phyloP scores from a whole-genome alignment of 2,329 filamentous ascomycete species.

The Simplicillium aogashimaense region DNA sequence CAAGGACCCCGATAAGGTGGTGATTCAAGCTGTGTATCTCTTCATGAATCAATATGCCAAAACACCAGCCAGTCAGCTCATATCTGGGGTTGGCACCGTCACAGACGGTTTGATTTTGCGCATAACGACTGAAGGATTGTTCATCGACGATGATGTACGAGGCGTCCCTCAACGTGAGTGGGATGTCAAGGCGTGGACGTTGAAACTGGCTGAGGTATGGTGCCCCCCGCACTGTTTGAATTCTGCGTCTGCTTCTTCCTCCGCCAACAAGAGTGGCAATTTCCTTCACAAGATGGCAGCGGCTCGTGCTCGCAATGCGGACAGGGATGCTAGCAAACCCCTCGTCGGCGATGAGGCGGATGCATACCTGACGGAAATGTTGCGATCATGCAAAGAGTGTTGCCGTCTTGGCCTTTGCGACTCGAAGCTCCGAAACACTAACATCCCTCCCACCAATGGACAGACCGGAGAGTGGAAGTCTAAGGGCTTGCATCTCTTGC shows the following conservation, averaged over 20 bases:
- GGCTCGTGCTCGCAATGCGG: constrained; percentile 33
- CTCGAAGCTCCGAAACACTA: constrained; percentile 31
- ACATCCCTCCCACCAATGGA: constrained; percentile 25
- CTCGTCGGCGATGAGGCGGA: constrained; percentile 58
- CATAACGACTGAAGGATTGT: constrained; percentile 88
- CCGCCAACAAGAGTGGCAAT: constrained; percentile 29
- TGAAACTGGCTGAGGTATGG: constrained; percentile 87
- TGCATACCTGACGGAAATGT: constrained; percentile 50
- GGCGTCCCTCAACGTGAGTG: constrained; percentile 91
- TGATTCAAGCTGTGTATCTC: constrained; percentile 84
- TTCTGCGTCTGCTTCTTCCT: constrained; percentile 27
- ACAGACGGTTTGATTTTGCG: constrained; percentile 88
- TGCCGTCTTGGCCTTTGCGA: constrained; percentile 46
- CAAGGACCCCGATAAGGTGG: constrained; percentile 89
- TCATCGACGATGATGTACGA: constrained; percentile 92
- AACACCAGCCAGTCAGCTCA: constrained; percentile 82
- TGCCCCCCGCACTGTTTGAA: constrained; percentile 56
- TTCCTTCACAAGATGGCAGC: constrained; percentile 37
- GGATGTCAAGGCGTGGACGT: constrained; percentile 97
- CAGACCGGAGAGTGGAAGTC: constrained; percentile 45
- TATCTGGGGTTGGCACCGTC: constrained; percentile 74
- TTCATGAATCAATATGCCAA: constrained; percentile 85
- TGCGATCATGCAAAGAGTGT: constrained; percentile 54
- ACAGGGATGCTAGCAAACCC: constrained; percentile 38
- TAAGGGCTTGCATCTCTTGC: constrained; percentile 50